These are phyloP conservation scores for Gossypium gossypioides DNA, from an alignment of 441 rosid species.

Conservation along the genomic window DNA sequence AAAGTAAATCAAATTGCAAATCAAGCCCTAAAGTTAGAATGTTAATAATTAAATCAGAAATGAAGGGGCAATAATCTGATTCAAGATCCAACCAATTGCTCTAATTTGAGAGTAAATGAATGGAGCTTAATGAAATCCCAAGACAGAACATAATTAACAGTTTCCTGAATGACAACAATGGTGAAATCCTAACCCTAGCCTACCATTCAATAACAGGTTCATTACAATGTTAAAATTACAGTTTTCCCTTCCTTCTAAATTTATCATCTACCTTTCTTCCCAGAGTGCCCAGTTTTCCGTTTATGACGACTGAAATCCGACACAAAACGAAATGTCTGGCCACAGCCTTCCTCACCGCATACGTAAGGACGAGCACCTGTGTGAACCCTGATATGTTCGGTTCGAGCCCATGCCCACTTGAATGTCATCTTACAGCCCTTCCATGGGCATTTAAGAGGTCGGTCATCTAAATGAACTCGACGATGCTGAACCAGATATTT, in stretches of 20 bases:
- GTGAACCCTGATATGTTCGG: constrained; percentile 94
- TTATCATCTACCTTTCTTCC: constrained; percentile 48
- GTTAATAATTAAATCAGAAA: not conserved
- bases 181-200: constrained; percentile 15
- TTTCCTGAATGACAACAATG: constrained; percentile 1
- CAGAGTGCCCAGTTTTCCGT: constrained; percentile 88
- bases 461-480: constrained; percentile 80
- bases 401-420: constrained; percentile 99
- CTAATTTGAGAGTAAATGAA: not conserved
- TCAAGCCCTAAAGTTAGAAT: too few relatives aligned
- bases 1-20: too few relatives aligned
- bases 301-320: constrained; percentile 96
- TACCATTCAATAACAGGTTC: constrained; percentile 30
- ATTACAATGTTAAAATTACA: constrained; percentile 29
- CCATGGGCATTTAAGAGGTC: constrained; percentile 99
- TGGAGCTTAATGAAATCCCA: constrained; percentile 10
- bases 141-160: not conserved
- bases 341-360: constrained; percentile 79
- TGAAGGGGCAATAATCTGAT: not conserved
- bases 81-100: constrained; percentile 6
- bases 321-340: constrained; percentile 88
- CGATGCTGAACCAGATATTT: constrained; percentile 93
- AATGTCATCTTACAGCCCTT: constrained; percentile 96
- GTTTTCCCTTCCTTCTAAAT: constrained; percentile 13
- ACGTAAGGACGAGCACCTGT: constrained; percentile 97